Percentiles rank a stretch among this genome's conserved stretches.
phyloP scores from a whole-genome alignment of 768 basidiomycete species.

The Tylopilus balloui region DNA sequence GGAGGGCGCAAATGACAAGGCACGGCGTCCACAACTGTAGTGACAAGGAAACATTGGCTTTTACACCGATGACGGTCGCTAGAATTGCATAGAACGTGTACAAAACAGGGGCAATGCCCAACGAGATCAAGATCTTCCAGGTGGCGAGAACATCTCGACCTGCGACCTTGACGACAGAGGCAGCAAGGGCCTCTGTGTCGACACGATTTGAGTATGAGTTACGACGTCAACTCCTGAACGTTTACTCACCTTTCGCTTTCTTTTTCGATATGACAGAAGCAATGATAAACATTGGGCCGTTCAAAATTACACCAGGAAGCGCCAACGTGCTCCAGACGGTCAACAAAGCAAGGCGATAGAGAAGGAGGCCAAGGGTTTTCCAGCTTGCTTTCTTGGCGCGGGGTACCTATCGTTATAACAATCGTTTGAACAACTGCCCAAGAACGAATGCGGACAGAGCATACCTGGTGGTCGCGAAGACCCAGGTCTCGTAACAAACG shows the following conservation, averaged over 20 bases:
- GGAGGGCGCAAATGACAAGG: slow-evolving; percentile 65
- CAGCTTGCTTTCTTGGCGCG: slow-evolving; percentile 79
- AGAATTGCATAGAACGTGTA: slow-evolving; percentile 80
- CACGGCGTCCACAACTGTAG: slow-evolving; percentile 77
- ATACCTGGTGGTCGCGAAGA: slow-evolving; percentile 87
- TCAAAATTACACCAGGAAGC: slow-evolving; percentile 85
- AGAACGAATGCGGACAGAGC: slow-evolving; percentile 7
- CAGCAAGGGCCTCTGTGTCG: slow-evolving; percentile 83
- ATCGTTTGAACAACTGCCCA: background rate
- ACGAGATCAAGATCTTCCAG: slow-evolving; percentile 94
- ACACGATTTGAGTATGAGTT: background rate
- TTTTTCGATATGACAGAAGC: slow-evolving; percentile 82
- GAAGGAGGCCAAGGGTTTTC: slow-evolving; percentile 80
- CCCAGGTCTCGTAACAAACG: slow-evolving; percentile 84
- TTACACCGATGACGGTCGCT: slow-evolving; percentile 68
- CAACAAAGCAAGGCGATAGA: slow-evolving; percentile 77
- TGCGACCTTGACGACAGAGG: slow-evolving; percentile 90
- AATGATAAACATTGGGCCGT: slow-evolving; percentile 89
- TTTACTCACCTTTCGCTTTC: slow-evolving; percentile 75
- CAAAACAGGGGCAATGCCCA: slow-evolving; percentile 84
- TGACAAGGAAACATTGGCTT: slow-evolving; percentile 55
- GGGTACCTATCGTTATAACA: slow-evolving; percentile 56
- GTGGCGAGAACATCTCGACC: slow-evolving; percentile 96
- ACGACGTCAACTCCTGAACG: background rate
- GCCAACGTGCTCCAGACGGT: slow-evolving; percentile 79